These are phyloP conservation scores for Vicia villosa DNA, from an alignment of 306 rosid genomes.

Conservation along the genomic window DNA sequence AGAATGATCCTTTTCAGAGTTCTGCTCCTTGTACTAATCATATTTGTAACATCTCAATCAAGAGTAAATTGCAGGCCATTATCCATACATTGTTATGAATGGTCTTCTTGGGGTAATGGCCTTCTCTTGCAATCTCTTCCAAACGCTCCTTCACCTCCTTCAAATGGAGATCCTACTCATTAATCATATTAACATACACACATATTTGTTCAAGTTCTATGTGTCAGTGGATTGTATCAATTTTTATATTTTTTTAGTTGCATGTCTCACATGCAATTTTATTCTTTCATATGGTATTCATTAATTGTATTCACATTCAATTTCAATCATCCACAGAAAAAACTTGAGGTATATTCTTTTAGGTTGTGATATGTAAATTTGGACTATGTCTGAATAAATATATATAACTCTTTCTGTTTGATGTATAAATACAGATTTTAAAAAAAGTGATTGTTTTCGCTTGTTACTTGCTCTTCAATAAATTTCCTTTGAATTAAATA, in stretches of 20 bases:
- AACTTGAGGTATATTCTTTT: not conserved
- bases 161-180: too few species aligned
- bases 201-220: too few species aligned
- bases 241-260: not conserved
- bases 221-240: not conserved
- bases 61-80: slow-evolving; percentile 43
- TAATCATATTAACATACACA: too few species aligned
- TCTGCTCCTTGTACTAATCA: slow-evolving; percentile 17
- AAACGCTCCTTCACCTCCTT: too few species aligned
- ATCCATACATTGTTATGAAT: slow-evolving; percentile 1
- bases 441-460: not conserved
- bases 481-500: too few species aligned
- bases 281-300: not conserved
- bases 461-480: too few species aligned
- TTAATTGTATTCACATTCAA: slow-evolving; percentile 29
- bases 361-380: not conserved
- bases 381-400: too few species aligned
- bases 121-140: slow-evolving; percentile 36
- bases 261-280: slow-evolving; percentile 26
- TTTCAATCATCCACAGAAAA: too few species aligned
- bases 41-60: slow-evolving; percentile 20
- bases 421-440: too few species aligned
- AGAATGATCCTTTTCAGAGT: slow-evolving; percentile 15
- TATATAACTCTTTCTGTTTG: too few species aligned
- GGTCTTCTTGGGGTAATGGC: too few species aligned